Percentiles rank a stretch among this genome's conserved stretches.
Evolutionary conservation across 805 yeast species (phyloP).

Genomic region (Candida patagonica): DNA sequence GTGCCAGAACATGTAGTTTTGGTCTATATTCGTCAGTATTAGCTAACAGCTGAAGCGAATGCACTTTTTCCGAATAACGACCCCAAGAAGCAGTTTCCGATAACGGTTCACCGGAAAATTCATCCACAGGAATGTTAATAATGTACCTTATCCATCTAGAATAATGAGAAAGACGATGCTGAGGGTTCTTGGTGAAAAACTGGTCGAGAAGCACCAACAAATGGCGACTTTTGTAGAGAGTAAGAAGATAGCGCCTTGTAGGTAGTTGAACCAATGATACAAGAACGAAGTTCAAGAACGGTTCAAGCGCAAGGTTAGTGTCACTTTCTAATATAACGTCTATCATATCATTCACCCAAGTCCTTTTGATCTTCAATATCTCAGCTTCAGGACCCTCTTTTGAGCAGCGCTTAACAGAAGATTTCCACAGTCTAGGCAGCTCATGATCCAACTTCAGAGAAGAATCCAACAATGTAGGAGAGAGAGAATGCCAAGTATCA

Average conservation of each 20-base stretch:
- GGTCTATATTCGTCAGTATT: conserved; percentile 15
- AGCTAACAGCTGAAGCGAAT: conserved; percentile 22
- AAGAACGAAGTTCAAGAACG: conserved; percentile 12
- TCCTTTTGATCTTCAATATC: conserved; percentile 8
- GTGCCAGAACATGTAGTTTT: conserved; percentile 19
- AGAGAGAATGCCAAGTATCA: conserved; percentile 27
- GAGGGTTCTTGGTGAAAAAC: too few relatives aligned
- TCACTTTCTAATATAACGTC: neutral
- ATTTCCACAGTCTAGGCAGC: conserved; percentile 20
- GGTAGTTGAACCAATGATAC: conserved; percentile 33
- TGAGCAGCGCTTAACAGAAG: conserved; percentile 12
- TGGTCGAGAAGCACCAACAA: conserved; percentile 17
- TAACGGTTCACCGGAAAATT: conserved; percentile 29
- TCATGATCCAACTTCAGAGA: conserved; percentile 16
- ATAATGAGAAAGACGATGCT: too few relatives aligned
- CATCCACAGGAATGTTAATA: conserved; percentile 35
- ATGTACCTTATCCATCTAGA: conserved; percentile 12
- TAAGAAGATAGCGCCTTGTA: conserved; percentile 30
- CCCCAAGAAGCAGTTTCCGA: conserved; percentile 14
- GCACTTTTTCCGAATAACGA: conserved; percentile 9
- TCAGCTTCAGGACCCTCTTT: neutral
- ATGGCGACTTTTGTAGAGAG: conserved; percentile 25
- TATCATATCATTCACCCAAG: neutral
- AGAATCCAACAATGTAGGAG: conserved; percentile 12
- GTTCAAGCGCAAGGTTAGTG: neutral